Percentiles rank a stretch among this genome's conserved stretches.
Evolutionary conservation across 2,329 filamentous ascomycete genomes (phyloP).

Genomic region (Tympanopsis confertula): DNA sequence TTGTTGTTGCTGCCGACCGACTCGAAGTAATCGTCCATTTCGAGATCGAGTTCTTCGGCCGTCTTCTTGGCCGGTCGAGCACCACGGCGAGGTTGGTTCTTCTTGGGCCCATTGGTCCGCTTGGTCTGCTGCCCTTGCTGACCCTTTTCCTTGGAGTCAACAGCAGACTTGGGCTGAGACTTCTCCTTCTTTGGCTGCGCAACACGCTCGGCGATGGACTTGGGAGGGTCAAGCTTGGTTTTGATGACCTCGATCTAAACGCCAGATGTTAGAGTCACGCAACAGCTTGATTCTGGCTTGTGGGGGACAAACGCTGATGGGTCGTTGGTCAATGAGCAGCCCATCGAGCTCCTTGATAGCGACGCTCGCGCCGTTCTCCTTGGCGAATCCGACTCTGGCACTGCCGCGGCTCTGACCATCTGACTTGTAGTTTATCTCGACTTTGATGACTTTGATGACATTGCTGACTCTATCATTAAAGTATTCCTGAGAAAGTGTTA

Average conservation of each 20-base stretch:
- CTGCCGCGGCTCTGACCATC: conserved; percentile 85
- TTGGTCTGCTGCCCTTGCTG: conserved; percentile 28
- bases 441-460: conserved; percentile 85
- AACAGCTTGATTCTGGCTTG: conserved; percentile 1
- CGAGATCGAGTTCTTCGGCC: conserved; percentile 85
- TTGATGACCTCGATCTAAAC: conserved; percentile 79
- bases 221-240: conserved; percentile 61
- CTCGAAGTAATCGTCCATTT: conserved; percentile 94
- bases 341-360: conserved; percentile 78
- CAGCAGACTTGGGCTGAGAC: conserved; percentile 72
- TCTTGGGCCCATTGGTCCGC: conserved; percentile 34
- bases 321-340: conserved; percentile 75
- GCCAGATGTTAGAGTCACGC: conserved; percentile 11
- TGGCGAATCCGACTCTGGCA: conserved; percentile 77
- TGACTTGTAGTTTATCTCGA: conserved; percentile 84
- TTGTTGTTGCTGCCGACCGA: conserved; percentile 27
- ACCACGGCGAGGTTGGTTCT: conserved; percentile 42
- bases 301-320: conserved; percentile 67
- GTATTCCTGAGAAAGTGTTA: conserved; percentile 80
- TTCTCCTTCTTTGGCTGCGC: conserved; percentile 31
- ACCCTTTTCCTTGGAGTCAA: conserved; percentile 55
- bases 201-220: conserved; percentile 16
- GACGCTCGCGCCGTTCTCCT: conserved; percentile 70
- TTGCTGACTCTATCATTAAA: conserved; percentile 78
- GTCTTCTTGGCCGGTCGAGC: conserved; percentile 73